A percentile compares a stretch with the other conserved stretches of the same genome.
Evolutionary conservation across 768 basidiomycete genomes (phyloP).

Genomic region (Suillus luteus): DNA sequence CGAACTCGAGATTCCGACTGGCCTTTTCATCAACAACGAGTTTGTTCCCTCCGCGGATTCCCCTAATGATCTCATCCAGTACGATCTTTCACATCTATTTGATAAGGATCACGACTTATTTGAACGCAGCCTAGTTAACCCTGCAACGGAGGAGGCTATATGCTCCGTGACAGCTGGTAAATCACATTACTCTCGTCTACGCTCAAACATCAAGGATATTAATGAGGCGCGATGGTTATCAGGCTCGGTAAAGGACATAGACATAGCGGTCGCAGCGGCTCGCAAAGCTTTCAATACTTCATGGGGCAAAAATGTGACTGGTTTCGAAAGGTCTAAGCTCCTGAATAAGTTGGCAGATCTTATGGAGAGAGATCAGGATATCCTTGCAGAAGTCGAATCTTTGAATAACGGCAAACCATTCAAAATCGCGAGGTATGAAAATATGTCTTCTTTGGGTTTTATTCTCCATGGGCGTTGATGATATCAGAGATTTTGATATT

Average conservation of each 20-base stretch:
- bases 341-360: constrained; percentile 87
- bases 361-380: constrained; percentile 81
- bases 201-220: neutral
- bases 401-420: constrained; percentile 94
- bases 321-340: constrained; percentile 76
- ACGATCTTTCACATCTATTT: constrained; percentile 25
- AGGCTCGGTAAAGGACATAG: constrained; percentile 78
- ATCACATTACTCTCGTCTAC: neutral
- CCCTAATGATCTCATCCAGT: constrained; percentile 59
- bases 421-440: constrained; percentile 48
- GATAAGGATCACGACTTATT: constrained; percentile 24
- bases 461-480: constrained; percentile 3
- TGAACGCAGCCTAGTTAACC: constrained; percentile 66
- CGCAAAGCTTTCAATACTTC: constrained; percentile 79
- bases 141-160: constrained; percentile 75
- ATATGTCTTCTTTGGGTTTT: constrained; percentile 21
- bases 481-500: constrained; percentile 73
- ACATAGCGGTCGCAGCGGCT: constrained; percentile 81
- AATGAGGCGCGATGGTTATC: constrained; percentile 12
- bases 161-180: constrained; percentile 68
- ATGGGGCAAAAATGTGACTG: constrained; percentile 90
- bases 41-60: constrained; percentile 80
- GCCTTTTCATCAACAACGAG: constrained; percentile 90
- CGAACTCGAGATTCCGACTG: constrained; percentile 68
- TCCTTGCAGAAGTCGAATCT: constrained; percentile 81